A percentile compares a stretch with the other conserved stretches of the same genome.
Evolutionary conservation across 495 filamentous ascomycete genomes (phyloP).

Genomic region (Lepraria neglecta): DNA sequence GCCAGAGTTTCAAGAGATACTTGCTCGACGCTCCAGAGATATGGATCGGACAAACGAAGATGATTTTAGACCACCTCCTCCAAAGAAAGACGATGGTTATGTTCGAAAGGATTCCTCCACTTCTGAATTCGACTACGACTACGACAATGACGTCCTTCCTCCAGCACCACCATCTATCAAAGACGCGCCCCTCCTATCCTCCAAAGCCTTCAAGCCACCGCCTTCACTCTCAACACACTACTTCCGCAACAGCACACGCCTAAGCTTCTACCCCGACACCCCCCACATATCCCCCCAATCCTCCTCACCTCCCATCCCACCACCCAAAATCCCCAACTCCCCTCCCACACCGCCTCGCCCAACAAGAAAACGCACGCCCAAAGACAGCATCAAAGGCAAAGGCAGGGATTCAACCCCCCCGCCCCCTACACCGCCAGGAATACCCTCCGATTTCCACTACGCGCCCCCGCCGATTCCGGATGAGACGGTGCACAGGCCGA

Average conservation of each 20-base stretch:
- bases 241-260: neutral
- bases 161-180: neutral
- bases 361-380: neutral
- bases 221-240: neutral
- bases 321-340: neutral
- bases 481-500: neutral
- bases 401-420: neutral
- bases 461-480: conserved; percentile 11
- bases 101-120: too few species aligned
- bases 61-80: neutral
- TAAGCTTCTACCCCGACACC: neutral
- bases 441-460: neutral
- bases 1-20: neutral
- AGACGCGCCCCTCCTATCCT: conserved; percentile 4
- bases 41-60: neutral
- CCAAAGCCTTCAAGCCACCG: neutral
- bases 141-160: neutral
- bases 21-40: neutral
- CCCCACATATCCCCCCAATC: neutral
- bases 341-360: neutral
- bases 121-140: neutral
- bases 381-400: neutral
- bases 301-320: neutral
- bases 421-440: neutral
- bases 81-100: too few species aligned